Base-by-base conservation (phyloP, 2,329 filamentous ascomycete species). In the Cytospora piceicola region DNA sequence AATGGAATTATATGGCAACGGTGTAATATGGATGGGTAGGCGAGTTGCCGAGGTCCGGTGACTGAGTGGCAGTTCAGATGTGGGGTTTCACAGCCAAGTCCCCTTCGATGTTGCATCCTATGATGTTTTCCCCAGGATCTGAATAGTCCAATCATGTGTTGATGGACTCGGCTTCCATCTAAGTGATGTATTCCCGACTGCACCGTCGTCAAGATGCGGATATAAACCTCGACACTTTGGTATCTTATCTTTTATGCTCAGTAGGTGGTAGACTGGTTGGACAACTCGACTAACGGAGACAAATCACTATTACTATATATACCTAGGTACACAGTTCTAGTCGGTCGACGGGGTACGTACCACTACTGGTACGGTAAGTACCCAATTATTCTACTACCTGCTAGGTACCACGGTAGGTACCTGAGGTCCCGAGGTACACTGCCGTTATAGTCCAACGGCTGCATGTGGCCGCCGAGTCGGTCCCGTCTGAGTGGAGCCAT, bases 21-120 rank as follows among this genome's bases (percentile, higher is more conserved):
- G 32, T 8, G 30, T 32, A 32, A 7, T 14, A 46, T 46, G 42
- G 15, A 62, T 62, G 51, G 34, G 15, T 39, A 63, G 46, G 7
- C 39, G 42, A 61, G 51, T 66, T 57, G 63, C 66, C 66, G 66
- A 67, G 66, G 66, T 67, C 63, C 59, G 39, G 51, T 42, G 15
- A 36, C 53, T 55, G 56, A 58, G 49, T 55, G 49, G 55, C 39
- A 62, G n/a, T 59, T 62, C 54, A 54, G 49, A 30, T 63, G 66
- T 67, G 63, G 66, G 63, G 58, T 61, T 61, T 39, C 51, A 30
- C 53, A 42, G 27, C n/a, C 56, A 36, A 15, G n/a, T 49, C 22
- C n/a, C 7, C 12, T n/a, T 24, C 46, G 14, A 32, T 32, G 53
- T 63, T 46, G 12, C 29, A 12, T 54, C n/a, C n/a, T n/a, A n/a